Evolutionary conservation across 208 protist species (phyloP).

Genomic region (Endotrypanum monterogeii): DNA sequence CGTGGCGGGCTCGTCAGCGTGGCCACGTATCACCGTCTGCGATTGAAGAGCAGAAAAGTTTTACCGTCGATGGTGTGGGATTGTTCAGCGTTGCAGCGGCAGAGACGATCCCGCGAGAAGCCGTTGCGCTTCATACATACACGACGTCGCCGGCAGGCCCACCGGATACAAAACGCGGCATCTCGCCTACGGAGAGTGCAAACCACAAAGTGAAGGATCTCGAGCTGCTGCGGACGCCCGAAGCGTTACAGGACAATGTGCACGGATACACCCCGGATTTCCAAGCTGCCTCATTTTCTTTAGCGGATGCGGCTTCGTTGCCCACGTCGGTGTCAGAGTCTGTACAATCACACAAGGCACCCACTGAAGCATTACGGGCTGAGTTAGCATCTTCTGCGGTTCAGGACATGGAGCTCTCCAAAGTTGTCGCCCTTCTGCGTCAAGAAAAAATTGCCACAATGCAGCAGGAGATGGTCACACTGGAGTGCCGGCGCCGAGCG

Average conservation of each 20-base stretch:
- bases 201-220: not conserved
- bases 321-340: not conserved
- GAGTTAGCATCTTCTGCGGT: not conserved
- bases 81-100: not conserved
- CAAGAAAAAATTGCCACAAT: conserved; percentile 42
- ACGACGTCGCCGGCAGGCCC: not conserved
- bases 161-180: not conserved
- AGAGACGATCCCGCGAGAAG: not conserved
- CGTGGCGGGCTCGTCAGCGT: conserved; percentile 46
- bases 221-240: not conserved
- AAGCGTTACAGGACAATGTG: not conserved
- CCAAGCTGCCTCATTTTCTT: not conserved
- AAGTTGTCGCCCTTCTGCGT: conserved; percentile 24
- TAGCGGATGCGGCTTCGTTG: not conserved
- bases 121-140: not conserved
- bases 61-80: not conserved
- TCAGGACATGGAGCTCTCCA: conserved; percentile 14
- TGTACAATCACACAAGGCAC: not conserved
- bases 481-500: conserved; percentile 29
- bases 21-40: not conserved
- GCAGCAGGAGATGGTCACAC: conserved; percentile 35
- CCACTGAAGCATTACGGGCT: not conserved
- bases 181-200: not conserved
- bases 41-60: not conserved
- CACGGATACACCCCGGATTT: not conserved